phyloP scores from a whole-genome alignment of 805 yeast genomes.

The Saturnispora hagleri region DNA sequence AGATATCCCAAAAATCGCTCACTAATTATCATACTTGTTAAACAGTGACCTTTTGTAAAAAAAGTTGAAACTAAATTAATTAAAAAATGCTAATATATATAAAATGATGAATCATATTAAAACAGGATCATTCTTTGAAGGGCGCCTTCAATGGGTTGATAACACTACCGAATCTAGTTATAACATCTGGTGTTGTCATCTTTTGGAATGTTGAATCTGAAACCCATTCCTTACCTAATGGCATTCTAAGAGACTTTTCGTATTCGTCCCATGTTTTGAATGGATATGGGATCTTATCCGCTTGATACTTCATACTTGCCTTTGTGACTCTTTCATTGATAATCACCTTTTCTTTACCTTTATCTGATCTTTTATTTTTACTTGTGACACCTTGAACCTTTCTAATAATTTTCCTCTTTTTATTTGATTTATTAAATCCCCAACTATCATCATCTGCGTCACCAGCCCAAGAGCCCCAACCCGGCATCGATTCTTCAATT shows the following conservation, averaged over 20 bases:
- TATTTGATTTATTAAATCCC: slow-evolving; percentile 25
- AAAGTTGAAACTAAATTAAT: not conserved
- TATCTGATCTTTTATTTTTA: slow-evolving; percentile 68
- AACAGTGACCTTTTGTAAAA: not conserved
- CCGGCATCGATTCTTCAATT: slow-evolving; percentile 81
- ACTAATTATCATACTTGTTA: not conserved
- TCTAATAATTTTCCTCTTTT: slow-evolving; percentile 56
- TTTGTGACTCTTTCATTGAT: slow-evolving; percentile 83
- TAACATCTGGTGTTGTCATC: slow-evolving; percentile 79
- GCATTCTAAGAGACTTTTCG: slow-evolving; percentile 88
- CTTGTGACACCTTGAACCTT: slow-evolving; percentile 70
- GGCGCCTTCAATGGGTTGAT: slow-evolving; percentile 89
- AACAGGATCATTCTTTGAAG: slow-evolving; percentile 36
- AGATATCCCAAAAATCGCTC: not conserved
- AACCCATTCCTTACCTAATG: slow-evolving; percentile 97
- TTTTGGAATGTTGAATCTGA: slow-evolving; percentile 79
- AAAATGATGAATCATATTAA: slow-evolving; percentile 6
- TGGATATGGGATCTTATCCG: slow-evolving; percentile 90
- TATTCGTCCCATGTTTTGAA: slow-evolving; percentile 90
- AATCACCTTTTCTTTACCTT: slow-evolving; percentile 68
- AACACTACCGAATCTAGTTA: slow-evolving; percentile 79
- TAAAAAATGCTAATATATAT: not conserved
- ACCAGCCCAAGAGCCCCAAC: slow-evolving; percentile 99
- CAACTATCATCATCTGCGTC: slow-evolving; percentile 20
- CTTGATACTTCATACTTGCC: slow-evolving; percentile 76